Base-by-base conservation (phyloP, 75 land plant species). In the Isoetes taiwanensis region DNA sequence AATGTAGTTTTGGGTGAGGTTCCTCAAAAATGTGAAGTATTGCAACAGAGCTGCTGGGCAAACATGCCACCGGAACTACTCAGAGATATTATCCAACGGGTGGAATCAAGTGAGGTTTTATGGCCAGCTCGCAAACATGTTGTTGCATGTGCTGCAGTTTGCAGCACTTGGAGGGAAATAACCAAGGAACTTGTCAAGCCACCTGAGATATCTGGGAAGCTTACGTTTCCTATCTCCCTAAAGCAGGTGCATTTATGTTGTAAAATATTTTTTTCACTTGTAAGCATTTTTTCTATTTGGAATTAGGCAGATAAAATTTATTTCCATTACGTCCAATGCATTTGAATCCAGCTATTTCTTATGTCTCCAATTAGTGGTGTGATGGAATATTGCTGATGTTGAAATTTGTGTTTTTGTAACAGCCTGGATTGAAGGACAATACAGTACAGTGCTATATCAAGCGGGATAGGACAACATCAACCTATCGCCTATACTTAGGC, bases 191-290 rank as follows among this genome's bases (percentile, higher is more conserved):
- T 81, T 39, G 90, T 79, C 0, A 59, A 63, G 48, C 31, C 57
- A 3, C 50, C 81, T 1, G 30, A 30, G 12, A 64, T 43, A 17
- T 43, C 42, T 27, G 90, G 82, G 16, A 70, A 61, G 34, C 68
- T 85, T 30, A 85, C 90, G 21, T 85, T 85, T 42, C 90, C 90
- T 34, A 66, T 72, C 25, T 79, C 78, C 12, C 80, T 85, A n/a
- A 82, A 79, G 42, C 71, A 82, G 80, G 86, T 61, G 19, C 39
- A 9, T 37, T 9, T 9, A n/a, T n/a, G n/a, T n/a, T n/a, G n/a
- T n/a, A n/a, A n/a, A n/a, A n/a, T n/a, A n/a, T n/a, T n/a, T 48
- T 21, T 25, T 24, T 2, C 9, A 55, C 33, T 54, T 26, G 24
- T 29, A 5, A 2, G 16, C 28, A 0, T 63, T 52, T 63, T 11